Evolutionary conservation across 2,329 filamentous ascomycete species (phyloP).

Genomic region (Trichoderma sp.): DNA sequence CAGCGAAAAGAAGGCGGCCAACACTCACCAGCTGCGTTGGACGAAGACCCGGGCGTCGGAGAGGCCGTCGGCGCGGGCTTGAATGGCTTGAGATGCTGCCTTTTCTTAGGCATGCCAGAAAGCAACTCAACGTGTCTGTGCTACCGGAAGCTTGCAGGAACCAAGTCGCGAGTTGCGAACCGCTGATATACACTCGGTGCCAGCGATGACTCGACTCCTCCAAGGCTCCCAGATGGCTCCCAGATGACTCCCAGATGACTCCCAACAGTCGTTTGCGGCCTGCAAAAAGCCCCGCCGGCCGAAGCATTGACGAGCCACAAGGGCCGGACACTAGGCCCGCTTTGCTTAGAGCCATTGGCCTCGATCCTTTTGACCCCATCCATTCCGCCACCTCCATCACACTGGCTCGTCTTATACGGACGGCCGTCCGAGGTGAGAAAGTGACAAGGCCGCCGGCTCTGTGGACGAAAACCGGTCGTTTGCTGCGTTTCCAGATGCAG

Average conservation of each 20-base stretch:
- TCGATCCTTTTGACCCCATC: background rate
- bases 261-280: background rate
- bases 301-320: conserved; percentile 12
- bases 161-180: conserved; percentile 15
- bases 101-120: conserved; percentile 61
- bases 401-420: background rate
- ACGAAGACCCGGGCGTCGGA: conserved; percentile 33
- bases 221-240: conserved; percentile 6
- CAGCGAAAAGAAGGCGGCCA: background rate
- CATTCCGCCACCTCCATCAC: background rate
- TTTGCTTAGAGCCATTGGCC: background rate
- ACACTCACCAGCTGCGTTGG: conserved; percentile 30
- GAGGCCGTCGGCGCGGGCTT: conserved; percentile 57
- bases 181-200: background rate
- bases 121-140: conserved; percentile 1
- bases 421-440: background rate
- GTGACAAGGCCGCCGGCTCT: background rate
- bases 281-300: background rate
- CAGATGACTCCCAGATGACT: too few species aligned
- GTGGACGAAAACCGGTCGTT: background rate
- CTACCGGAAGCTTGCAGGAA: conserved; percentile 18
- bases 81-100: conserved; percentile 52
- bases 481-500: background rate
- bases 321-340: conserved; percentile 9
- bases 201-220: conserved; percentile 12